Percentiles rank a stretch among this genome's conserved stretches.
Evolutionary conservation across 352 stramenopile species (phyloP).

Genomic region (Phytophthora cajani): DNA sequence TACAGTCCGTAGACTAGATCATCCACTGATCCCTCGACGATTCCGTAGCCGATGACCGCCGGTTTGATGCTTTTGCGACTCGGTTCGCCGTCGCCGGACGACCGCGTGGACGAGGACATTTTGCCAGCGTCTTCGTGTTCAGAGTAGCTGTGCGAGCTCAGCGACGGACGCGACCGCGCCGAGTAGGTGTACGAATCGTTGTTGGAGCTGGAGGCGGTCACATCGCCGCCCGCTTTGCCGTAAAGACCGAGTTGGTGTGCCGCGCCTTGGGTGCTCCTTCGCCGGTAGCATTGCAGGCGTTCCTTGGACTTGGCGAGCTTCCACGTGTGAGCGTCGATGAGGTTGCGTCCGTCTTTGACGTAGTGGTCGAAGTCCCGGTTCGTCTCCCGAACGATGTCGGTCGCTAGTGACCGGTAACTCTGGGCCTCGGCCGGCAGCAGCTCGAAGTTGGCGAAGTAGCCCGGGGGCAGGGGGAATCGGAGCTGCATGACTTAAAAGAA

Average conservation of each 20-base stretch:
- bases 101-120: slow-evolving; percentile 34
- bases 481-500: slow-evolving; percentile 55
- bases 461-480: slow-evolving; percentile 67
- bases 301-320: slow-evolving; percentile 77
- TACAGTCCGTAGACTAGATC: slow-evolving; percentile 61
- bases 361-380: slow-evolving; percentile 63
- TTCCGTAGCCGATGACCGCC: slow-evolving; percentile 56
- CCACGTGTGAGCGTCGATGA: slow-evolving; percentile 68
- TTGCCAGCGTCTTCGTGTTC: slow-evolving; percentile 23
- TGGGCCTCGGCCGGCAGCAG: slow-evolving; percentile 62
- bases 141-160: slow-evolving; percentile 39
- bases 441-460: slow-evolving; percentile 82
- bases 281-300: slow-evolving; percentile 65
- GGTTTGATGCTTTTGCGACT: slow-evolving; percentile 56
- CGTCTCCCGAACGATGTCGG: slow-evolving; percentile 72
- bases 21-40: slow-evolving; percentile 55
- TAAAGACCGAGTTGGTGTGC: slow-evolving; percentile 52
- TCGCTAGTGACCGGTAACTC: slow-evolving; percentile 58
- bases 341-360: slow-evolving; percentile 58
- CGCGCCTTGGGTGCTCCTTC: slow-evolving; percentile 35
- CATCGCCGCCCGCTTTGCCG: slow-evolving; percentile 18
- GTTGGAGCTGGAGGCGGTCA: slow-evolving; percentile 26
- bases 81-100: slow-evolving; percentile 40
- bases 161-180: slow-evolving; percentile 33
- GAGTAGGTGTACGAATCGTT: slow-evolving; percentile 33